A percentile compares a stretch with the other conserved stretches of the same genome.
Conservation (phyloP, 768 basidiomycete genomes). For the Suillus variegatus region DNA sequence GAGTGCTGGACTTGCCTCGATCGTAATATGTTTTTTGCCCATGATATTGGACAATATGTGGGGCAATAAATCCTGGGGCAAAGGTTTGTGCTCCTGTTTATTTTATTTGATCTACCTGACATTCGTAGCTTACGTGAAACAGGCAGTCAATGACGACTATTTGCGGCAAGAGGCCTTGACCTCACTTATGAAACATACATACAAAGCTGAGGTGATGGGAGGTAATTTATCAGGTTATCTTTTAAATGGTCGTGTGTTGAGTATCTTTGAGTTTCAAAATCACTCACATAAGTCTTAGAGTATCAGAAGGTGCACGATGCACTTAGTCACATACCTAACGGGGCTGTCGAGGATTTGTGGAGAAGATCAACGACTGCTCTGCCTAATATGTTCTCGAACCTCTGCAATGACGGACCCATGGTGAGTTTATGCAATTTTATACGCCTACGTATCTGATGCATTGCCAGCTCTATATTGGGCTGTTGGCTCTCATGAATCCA, state of each 20-base stretch:
- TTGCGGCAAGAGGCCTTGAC: conserved; percentile 23
- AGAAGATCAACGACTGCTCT: conserved; percentile 6
- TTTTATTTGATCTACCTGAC: background rate
- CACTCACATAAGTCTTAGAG: conserved; percentile 13
- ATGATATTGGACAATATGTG: conserved; percentile 4
- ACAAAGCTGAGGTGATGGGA: conserved; percentile 26
- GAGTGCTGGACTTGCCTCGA: conserved; percentile 21
- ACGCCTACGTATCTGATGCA: background rate
- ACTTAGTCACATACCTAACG: conserved; percentile 20
- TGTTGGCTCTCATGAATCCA: conserved; percentile 26
- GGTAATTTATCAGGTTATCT: conserved; percentile 19
- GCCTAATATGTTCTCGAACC: conserved; percentile 5
- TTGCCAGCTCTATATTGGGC: conserved; percentile 29
- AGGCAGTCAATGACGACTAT: conserved; percentile 18
- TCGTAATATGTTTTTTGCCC: conserved; percentile 22
- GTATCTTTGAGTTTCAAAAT: background rate
- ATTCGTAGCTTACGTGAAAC: conserved; percentile 20
- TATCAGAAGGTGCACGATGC: conserved; percentile 20
- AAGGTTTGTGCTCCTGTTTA: conserved; percentile 12
- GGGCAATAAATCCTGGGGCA: conserved; percentile 20
- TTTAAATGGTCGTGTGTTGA: conserved; percentile 14
- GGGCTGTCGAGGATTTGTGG: conserved; percentile 16
- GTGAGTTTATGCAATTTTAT: conserved; percentile 9
- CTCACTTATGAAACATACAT: conserved; percentile 6
- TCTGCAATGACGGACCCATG: conserved; percentile 21